These are phyloP conservation scores for Eucalyptus tenuipes DNA, from an alignment of 345 rosid genomes.

Conservation along the genomic window DNA sequence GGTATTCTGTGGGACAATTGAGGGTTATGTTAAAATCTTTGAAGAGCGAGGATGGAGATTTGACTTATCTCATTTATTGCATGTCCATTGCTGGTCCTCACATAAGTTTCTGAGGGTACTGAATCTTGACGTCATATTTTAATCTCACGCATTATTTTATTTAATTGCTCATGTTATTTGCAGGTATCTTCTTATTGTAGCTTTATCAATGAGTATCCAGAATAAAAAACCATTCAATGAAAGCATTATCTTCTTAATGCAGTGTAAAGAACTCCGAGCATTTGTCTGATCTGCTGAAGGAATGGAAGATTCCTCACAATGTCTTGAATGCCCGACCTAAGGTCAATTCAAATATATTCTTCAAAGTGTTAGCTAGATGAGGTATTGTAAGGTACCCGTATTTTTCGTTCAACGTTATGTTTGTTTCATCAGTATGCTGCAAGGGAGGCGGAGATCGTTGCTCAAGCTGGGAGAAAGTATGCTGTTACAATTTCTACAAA, in stretches of 20 bases:
- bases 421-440: conserved; percentile 66
- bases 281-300: conserved; percentile 74
- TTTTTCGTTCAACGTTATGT: background rate
- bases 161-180: background rate
- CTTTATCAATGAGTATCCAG: background rate
- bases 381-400: background rate
- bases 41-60: background rate
- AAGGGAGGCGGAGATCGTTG: conserved; percentile 87
- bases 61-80: background rate
- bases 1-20: background rate
- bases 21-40: background rate
- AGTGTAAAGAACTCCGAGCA: conserved; percentile 94
- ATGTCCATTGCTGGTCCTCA: background rate
- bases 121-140: background rate
- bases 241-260: conserved; percentile 3
- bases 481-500: conserved; percentile 95
- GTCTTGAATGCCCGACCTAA: conserved; percentile 94
- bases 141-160: background rate
- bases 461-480: conserved; percentile 88
- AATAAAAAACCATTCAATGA: background rate
- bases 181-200: background rate
- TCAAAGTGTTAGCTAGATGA: background rate
- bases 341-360: conserved; percentile 23
- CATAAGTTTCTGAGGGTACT: background rate
- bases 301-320: conserved; percentile 77